Evolutionary conservation across 2,329 filamentous ascomycete species (phyloP).

Genomic region (Microthyrium microscopicum): DNA sequence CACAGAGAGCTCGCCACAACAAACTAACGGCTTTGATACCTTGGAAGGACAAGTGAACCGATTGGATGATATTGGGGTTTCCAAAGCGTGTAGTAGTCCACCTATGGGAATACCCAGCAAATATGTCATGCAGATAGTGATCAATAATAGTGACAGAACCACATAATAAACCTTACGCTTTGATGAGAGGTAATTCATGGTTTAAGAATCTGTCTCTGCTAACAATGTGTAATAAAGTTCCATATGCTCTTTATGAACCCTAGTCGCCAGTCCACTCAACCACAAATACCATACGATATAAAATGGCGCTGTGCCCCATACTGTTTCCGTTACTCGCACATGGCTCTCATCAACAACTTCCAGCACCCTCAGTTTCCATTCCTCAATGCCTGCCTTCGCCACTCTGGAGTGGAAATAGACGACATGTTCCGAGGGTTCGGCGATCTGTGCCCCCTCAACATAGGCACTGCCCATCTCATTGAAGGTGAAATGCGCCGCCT

Average conservation of each 20-base stretch:
- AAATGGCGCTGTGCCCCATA: not conserved
- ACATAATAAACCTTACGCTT: no score
- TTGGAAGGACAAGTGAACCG: no score
- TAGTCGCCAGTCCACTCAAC: not conserved
- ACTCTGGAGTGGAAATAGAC: not conserved
- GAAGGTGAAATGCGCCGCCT: not conserved
- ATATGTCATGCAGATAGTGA: no score
- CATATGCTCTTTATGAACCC: not conserved
- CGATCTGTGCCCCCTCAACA: not conserved
- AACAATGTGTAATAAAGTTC: slow-evolving; percentile 1
- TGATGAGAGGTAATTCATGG: no score
- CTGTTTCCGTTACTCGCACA: not conserved
- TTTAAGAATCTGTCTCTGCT: slow-evolving; percentile 12
- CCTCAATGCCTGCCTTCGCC: not conserved
- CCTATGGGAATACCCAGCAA: no score
- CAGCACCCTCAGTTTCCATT: not conserved
- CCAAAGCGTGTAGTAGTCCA: no score
- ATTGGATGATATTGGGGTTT: no score
- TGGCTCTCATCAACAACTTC: not conserved
- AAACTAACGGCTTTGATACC: no score
- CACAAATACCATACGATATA: not conserved
- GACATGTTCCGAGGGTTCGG: not conserved
- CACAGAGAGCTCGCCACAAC: no score
- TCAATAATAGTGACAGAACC: no score
- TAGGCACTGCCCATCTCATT: not conserved